A percentile compares a stretch with the other conserved stretches of the same genome.
Conservation (phyloP, 768 basidiomycete species). For the Daedaleopsis sinensis region DNA sequence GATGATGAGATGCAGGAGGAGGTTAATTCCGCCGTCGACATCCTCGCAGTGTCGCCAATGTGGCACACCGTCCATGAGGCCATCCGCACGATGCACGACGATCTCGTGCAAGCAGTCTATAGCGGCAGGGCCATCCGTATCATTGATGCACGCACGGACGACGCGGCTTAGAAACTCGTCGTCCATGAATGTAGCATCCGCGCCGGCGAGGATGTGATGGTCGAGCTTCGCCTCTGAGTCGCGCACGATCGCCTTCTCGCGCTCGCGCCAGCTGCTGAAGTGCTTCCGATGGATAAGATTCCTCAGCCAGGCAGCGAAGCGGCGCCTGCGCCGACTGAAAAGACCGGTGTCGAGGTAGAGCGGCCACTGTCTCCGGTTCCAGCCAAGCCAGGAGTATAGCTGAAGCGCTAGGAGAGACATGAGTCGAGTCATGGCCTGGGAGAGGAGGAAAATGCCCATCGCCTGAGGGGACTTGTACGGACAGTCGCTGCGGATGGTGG, state of each 20-base stretch:
- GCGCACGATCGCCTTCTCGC: conserved; percentile 17
- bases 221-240: conserved; percentile 10
- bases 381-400: conserved; percentile 4
- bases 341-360: conserved; percentile 5
- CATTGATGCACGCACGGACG: conserved; percentile 18
- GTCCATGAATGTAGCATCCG: conserved; percentile 24
- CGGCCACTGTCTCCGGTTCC: conserved; percentile 10
- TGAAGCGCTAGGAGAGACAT: conserved; percentile 1
- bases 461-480: conserved; percentile 26
- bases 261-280: conserved; percentile 19
- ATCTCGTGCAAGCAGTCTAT: conserved; percentile 16
- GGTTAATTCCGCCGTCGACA: conserved; percentile 9
- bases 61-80: conserved; percentile 9
- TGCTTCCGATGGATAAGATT: conserved; percentile 10
- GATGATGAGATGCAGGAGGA: conserved; percentile 14
- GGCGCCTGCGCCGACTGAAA: conserved; percentile 7
- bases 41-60: conserved; percentile 15
- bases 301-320: conserved; percentile 6
- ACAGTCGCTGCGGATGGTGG: conserved; percentile 16
- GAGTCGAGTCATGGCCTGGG: not conserved
- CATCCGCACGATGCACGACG: conserved; percentile 15
- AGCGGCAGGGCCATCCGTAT: conserved; percentile 7
- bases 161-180: conserved; percentile 19
- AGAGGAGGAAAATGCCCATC: conserved; percentile 11
- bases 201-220: conserved; percentile 18